Conservation (phyloP, 257 asterid genomes). For the Petunia axillaris region DNA sequence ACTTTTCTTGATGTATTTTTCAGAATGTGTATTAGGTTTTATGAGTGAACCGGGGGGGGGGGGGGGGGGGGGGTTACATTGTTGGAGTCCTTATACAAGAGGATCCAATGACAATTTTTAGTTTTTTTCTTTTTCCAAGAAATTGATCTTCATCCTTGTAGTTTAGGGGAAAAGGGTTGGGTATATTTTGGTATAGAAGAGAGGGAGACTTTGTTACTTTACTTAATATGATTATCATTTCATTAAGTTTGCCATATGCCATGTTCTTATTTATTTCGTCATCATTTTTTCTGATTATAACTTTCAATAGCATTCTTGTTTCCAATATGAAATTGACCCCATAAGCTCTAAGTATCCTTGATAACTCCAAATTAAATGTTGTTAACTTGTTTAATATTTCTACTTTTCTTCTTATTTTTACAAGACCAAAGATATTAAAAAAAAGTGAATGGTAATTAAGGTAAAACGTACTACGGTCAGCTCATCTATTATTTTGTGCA, state of each 20-base stretch:
- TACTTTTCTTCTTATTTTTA: too few species aligned
- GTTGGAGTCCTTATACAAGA: constrained; percentile 23
- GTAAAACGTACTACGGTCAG: too few species aligned
- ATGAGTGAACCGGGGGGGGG: too few species aligned
- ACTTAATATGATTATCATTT: constrained; percentile 31
- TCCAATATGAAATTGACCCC: background rate
- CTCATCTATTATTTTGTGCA: too few species aligned
- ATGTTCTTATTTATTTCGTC: background rate
- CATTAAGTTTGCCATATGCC: background rate
- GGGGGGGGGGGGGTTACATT: constrained; percentile 29
- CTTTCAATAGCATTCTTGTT: constrained; percentile 29
- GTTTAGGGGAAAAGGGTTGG: constrained; percentile 31
- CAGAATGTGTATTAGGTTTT: constrained; percentile 37
- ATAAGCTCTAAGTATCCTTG: background rate
- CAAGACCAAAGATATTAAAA: too few species aligned
- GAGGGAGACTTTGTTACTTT: constrained; percentile 40
- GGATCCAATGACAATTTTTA: constrained; percentile 20
- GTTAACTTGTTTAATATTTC: too few species aligned
- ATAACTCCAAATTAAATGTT: background rate
- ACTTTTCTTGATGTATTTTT: constrained; percentile 31
- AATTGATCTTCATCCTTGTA: constrained; percentile 24
- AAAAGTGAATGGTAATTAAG: too few species aligned
- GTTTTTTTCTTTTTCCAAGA: constrained; percentile 14
- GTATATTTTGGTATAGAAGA: constrained; percentile 58
- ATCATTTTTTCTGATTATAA: background rate